phyloP scores from a whole-genome alignment of 1,284 basidiomycete species.

The Cutaneotrichosporon spelunceum region DNA sequence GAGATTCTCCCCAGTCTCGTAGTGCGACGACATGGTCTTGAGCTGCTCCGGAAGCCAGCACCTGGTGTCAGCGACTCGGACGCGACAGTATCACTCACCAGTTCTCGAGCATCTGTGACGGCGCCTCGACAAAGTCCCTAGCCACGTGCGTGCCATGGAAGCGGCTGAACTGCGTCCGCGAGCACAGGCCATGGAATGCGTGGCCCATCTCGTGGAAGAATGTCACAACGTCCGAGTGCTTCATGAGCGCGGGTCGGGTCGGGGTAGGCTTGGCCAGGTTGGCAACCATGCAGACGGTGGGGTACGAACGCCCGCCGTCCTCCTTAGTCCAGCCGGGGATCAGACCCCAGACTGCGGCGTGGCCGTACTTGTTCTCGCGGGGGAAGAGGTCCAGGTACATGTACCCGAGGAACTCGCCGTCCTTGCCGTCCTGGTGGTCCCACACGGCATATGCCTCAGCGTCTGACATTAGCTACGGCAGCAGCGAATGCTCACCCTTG shows the following conservation, averaged over 20 bases:
- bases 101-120: conserved; percentile 85
- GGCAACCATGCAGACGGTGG: conserved; percentile 56
- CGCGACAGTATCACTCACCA: conserved; percentile 54
- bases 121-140: conserved; percentile 79
- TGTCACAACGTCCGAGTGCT: conserved; percentile 50
- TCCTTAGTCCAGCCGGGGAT: conserved; percentile 22
- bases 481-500: conserved; percentile 4
- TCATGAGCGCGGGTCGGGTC: conserved; percentile 74
- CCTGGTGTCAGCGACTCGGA: neutral
- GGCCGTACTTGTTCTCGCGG: conserved; percentile 76
- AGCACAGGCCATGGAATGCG: conserved; percentile 76
- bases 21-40: conserved; percentile 27
- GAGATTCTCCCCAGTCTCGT: conserved; percentile 23
- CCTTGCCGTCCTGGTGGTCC: conserved; percentile 51
- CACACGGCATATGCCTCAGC: conserved; percentile 26
- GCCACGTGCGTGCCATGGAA: conserved; percentile 67
- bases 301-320: conserved; percentile 35
- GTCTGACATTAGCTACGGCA: conserved; percentile 4
- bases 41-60: conserved; percentile 29
- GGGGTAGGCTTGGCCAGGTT: conserved; percentile 57
- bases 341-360: conserved; percentile 82
- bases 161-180: conserved; percentile 64
- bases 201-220: conserved; percentile 66
- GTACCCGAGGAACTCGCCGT: conserved; percentile 68
- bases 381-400: conserved; percentile 82